Evolutionary conservation across 139 green algal species (phyloP).

Genomic region (Zygnema circumcarinatum): DNA sequence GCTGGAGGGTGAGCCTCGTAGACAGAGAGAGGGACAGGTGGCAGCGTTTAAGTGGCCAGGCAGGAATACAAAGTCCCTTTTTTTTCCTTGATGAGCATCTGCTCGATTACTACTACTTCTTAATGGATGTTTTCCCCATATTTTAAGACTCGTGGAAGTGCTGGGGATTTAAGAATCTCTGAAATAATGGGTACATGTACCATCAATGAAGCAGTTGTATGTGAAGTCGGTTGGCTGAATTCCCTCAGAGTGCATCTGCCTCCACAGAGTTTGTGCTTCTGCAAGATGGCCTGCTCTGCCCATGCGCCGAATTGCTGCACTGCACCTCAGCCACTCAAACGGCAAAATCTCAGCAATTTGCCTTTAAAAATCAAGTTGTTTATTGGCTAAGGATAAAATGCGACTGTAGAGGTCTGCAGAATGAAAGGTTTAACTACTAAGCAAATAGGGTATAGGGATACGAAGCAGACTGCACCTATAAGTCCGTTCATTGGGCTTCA

Average conservation of each 20-base stretch:
- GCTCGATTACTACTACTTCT: neutral
- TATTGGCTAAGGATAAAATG: too few relatives aligned
- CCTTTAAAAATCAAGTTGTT: too few relatives aligned
- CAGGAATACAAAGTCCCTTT: too few relatives aligned
- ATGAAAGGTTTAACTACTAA: too few relatives aligned
- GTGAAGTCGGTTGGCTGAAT: conserved; percentile 27
- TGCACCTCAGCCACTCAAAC: conserved; percentile 4
- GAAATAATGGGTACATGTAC: conserved; percentile 5
- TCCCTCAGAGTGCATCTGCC: neutral
- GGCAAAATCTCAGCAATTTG: neutral
- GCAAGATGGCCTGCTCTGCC: conserved; percentile 20
- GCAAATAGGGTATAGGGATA: too few relatives aligned
- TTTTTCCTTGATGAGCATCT: neutral
- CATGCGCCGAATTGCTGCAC: conserved; percentile 26
- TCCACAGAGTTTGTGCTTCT: conserved; percentile 30
- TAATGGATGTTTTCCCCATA: neutral
- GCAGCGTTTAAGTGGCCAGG: neutral
- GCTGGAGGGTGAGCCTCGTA: too few relatives aligned
- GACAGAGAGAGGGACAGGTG: neutral
- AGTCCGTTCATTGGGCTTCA: conserved; percentile 19
- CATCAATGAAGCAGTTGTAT: conserved; percentile 51
- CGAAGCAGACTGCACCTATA: conserved; percentile 16
- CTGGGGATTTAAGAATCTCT: neutral
- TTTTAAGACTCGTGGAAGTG: neutral
- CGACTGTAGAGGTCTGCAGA: too few relatives aligned